Base-by-base conservation (phyloP, 2,329 filamentous ascomycete species). In the Aspergillus vadensis region DNA sequence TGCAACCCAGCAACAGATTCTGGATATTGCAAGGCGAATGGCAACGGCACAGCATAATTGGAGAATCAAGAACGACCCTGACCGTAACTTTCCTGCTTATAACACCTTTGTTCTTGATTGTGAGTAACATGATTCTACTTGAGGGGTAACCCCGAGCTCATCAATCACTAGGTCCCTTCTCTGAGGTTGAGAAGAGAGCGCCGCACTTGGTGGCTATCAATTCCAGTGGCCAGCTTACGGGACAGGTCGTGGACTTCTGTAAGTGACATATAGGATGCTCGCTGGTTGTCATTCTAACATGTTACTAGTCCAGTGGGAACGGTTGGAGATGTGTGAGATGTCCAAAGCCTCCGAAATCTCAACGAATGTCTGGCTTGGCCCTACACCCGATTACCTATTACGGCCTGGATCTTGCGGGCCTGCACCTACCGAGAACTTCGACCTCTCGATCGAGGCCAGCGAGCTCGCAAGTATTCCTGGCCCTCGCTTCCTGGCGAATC, bases 301-400 rank as follows among this genome's bases (percentile, higher is more conserved):
- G 55, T 27, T 41, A 19, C 17, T 44, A 85, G 82, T 91, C 72
- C 88, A 91, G 67, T 91, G 92, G 79, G 95, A 99, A 76, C 85
- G 93, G 59, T 78, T 86, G 53, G 95, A 99, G 78, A 98, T 99
- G 94, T 92, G 91, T 75, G 84, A 84, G 61, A 97, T 98, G 94
- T 93, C 94, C 10, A 87, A 87, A 69, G 89, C 93, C 3, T 92
- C 92, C 0, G 91, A 97, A 74, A 96, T 98, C 64, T 88, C 91
- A 56, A 84, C 86, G 66, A 97, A 97, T 72, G 91, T 98, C 25
- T 98, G 89, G 85, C 82, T 97, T 61, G 95, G 95, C 0, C 91
- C 92, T 2, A 95, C 92, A 0, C 92, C 92, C 0, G 91, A 96
- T 65, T 82, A 85, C 2, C 80, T 83, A 1, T 80, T 83, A 69